A percentile compares a stretch with the other conserved stretches of the same genome.
Conservation (phyloP, 345 rosid species). For the Isatis tinctoria region DNA sequence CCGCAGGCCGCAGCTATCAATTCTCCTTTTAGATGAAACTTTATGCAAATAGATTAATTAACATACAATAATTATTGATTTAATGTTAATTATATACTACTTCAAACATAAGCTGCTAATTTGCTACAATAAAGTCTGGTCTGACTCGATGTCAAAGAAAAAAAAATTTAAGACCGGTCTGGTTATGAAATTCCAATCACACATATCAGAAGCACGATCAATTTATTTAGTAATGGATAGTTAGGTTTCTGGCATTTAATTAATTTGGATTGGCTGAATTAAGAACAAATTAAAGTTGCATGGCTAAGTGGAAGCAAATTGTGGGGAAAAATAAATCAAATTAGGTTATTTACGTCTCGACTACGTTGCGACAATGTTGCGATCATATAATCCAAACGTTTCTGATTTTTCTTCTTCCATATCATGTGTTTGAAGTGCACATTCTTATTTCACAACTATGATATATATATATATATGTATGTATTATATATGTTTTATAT, state of each 20-base stretch:
- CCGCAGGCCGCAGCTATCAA: neutral
- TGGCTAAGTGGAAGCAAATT: conserved; percentile 10
- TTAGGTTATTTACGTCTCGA: conserved; percentile 23
- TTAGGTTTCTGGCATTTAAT: conserved; percentile 8
- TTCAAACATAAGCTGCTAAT: neutral
- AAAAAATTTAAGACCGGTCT: no score
- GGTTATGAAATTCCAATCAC: conserved; percentile 1
- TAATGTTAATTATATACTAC: neutral
- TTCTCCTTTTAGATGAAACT: neutral
- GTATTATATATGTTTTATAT: no score
- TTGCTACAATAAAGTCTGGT: conserved; percentile 8
- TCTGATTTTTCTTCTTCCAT: neutral
- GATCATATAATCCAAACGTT: neutral
- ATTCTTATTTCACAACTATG: no score
- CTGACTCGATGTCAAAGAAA: no score
- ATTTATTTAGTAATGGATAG: conserved; percentile 8
- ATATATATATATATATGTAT: no score
- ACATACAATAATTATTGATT: no score
- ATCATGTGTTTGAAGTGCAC: neutral
- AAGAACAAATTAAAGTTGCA: conserved; percentile 14
- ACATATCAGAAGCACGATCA: conserved; percentile 4
- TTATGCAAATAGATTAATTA: neutral
- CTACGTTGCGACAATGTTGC: conserved; percentile 18
- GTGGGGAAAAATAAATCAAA: neutral
- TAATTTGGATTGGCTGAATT: neutral